Base-by-base conservation (phyloP, 345 rosid species). In the Cardamine chenopodiifolia region DNA sequence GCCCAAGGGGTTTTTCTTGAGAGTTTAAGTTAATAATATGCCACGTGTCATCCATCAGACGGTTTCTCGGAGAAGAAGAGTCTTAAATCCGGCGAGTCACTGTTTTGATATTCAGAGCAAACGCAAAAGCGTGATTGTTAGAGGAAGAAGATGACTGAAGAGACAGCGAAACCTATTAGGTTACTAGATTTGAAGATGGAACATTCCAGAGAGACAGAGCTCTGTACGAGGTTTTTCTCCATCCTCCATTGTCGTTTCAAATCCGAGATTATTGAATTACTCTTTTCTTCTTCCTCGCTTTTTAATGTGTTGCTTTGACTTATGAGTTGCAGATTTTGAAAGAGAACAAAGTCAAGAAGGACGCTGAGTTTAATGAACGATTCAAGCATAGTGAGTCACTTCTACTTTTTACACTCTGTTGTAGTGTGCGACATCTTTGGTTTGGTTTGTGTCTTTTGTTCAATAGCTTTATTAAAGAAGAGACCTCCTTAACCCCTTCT, bases 351-450 rank as follows among this genome's bases (percentile, higher is more conserved):
- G 99, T 92, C 84, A 95, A 92, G 85, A 80, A 81, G 55, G 97
- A 95, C 78, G 96, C 98, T 29, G 99, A 95, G 69, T 95, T 92
- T 57, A 95, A 92, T 55, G 99, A 95, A 69, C 92, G 98, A 45
- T 89, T 95, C 77, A 95, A 95, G 76, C 99, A 95, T 34, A 87
- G 99, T 90, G 73, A 85, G 97, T 85, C 59, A 61, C 37, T 75
- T 3, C 10, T 71, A 13, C 9, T 22, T 59, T 44, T 13, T 50
- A 1, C 3, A 12, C 15, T n/a, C n/a, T n/a, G n/a, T n/a, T n/a
- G n/a, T n/a, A n/a, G n/a, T n/a, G n/a, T n/a, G n/a, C n/a, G n/a
- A n/a, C n/a, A n/a, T n/a, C n/a, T n/a, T n/a, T n/a, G n/a, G n/a
- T n/a, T n/a, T n/a, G n/a, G n/a, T n/a, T n/a, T n/a, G 3, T 25